Percentiles rank a stretch among this genome's conserved stretches.
phyloP scores from a whole-genome alignment of 345 rosid species.

The Gossypium australe region DNA sequence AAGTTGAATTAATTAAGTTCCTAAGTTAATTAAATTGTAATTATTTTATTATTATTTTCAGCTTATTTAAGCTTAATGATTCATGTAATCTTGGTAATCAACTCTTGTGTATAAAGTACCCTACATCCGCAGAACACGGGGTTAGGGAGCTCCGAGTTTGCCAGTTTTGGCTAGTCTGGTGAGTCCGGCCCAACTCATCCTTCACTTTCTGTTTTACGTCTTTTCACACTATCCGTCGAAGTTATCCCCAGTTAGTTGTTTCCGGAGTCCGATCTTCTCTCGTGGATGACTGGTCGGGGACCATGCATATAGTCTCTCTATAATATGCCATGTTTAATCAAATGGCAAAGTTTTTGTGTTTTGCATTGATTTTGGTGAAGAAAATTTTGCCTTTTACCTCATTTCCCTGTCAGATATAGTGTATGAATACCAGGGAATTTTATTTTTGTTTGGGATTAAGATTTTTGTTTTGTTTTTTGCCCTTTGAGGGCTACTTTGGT shows the following conservation, averaged over 20 bases:
- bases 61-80: no score
- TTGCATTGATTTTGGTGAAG: background rate
- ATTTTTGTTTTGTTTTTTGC: no score
- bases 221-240: background rate
- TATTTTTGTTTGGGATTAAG: conserved; percentile 3
- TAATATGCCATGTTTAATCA: background rate
- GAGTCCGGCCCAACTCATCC: background rate
- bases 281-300: background rate
- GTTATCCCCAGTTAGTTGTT: background rate
- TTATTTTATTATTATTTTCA: no score
- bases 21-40: no score
- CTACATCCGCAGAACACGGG: background rate
- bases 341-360: background rate
- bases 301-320: background rate
- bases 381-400: background rate
- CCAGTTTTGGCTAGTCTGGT: background rate
- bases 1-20: no score
- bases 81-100: conserved; percentile 5
- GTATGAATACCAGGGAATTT: background rate
- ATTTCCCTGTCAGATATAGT: background rate
- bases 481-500: no score
- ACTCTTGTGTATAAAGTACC: conserved; percentile 3
- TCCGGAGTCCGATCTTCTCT: background rate
- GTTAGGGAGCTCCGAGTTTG: conserved; percentile 1
- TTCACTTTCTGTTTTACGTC: background rate